Percentiles rank a stretch among this genome's conserved stretches.
Evolutionary conservation across 2,329 filamentous ascomycete genomes (phyloP).

Genomic region (Ophiosphaerella herpotricha): DNA sequence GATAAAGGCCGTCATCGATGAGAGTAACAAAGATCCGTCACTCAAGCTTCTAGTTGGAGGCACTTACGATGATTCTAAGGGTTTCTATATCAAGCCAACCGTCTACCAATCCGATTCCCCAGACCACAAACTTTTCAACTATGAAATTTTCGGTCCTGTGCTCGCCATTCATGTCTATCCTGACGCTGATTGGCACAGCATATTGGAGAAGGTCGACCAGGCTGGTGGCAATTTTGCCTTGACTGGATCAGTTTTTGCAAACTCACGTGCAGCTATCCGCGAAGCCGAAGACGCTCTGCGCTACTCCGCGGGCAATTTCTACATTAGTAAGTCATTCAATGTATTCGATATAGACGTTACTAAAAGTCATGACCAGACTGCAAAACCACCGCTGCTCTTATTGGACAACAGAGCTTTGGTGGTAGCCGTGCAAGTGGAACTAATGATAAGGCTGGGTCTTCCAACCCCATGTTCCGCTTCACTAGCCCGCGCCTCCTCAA

Average conservation of each 20-base stretch:
- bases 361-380: conserved; percentile 24
- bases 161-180: conserved; percentile 78
- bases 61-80: conserved; percentile 73
- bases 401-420: conserved; percentile 55
- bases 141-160: conserved; percentile 81
- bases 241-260: conserved; percentile 74
- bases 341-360: neutral
- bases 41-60: conserved; percentile 75
- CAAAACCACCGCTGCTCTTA: conserved; percentile 43
- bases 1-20: conserved; percentile 73
- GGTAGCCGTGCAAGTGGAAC: conserved; percentile 59
- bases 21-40: conserved; percentile 71
- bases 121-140: conserved; percentile 71
- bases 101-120: conserved; percentile 75
- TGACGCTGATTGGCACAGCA: conserved; percentile 59
- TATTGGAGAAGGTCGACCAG: conserved; percentile 62
- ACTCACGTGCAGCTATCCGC: conserved; percentile 66
- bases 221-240: conserved; percentile 74
- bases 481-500: conserved; percentile 59
- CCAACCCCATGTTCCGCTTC: conserved; percentile 56
- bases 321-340: conserved; percentile 60
- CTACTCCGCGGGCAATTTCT: conserved; percentile 79
- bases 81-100: conserved; percentile 81
- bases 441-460: conserved; percentile 60
- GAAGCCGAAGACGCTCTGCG: conserved; percentile 71